Percentiles rank a stretch among this genome's conserved stretches.
phyloP scores from a whole-genome alignment of 75 land plant genomes.

The Ceratopteris richardii region DNA sequence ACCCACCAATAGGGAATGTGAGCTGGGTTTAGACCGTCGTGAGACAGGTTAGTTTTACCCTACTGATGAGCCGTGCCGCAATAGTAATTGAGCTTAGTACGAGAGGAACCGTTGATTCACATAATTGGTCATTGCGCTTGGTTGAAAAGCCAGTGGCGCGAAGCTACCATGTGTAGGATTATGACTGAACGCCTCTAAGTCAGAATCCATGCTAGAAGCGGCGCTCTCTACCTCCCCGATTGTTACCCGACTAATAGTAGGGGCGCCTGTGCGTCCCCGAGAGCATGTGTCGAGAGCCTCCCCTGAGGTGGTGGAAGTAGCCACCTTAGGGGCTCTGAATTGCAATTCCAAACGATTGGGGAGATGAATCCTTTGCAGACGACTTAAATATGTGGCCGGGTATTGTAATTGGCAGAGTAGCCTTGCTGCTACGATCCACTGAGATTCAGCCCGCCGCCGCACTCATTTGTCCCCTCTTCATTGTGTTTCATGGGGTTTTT shows the following conservation, averaged over 20 bases:
- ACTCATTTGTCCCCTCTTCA: too few relatives aligned
- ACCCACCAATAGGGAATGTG: conserved; percentile 32
- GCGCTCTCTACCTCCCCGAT: conserved; percentile 20
- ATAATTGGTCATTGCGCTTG: conserved; percentile 28
- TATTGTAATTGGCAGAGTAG: too few relatives aligned
- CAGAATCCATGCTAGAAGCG: conserved; percentile 51
- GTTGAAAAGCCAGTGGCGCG: conserved; percentile 50
- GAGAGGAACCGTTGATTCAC: conserved; percentile 30
- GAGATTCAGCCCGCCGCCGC: too few relatives aligned
- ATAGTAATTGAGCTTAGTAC: conserved; percentile 25
- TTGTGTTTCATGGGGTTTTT: too few relatives aligned
- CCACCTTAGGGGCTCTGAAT: too few relatives aligned
- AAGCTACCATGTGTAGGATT: conserved; percentile 65
- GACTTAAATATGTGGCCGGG: too few relatives aligned
- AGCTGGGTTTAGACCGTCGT: conserved; percentile 28
- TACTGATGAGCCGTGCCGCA: conserved; percentile 22
- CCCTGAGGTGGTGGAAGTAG: conserved; percentile 7
- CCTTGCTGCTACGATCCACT: too few relatives aligned
- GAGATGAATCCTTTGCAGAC: too few relatives aligned
- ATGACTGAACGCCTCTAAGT: conserved; percentile 72
- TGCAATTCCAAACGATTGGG: too few relatives aligned
- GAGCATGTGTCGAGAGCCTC: conserved; percentile 16
- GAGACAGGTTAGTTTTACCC: conserved; percentile 36
- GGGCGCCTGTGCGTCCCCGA: conserved; percentile 19
- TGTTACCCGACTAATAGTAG: conserved; percentile 22